Evolutionary conservation across 2,329 filamentous ascomycete genomes (phyloP).

Genomic region (Capronia coronata): DNA sequence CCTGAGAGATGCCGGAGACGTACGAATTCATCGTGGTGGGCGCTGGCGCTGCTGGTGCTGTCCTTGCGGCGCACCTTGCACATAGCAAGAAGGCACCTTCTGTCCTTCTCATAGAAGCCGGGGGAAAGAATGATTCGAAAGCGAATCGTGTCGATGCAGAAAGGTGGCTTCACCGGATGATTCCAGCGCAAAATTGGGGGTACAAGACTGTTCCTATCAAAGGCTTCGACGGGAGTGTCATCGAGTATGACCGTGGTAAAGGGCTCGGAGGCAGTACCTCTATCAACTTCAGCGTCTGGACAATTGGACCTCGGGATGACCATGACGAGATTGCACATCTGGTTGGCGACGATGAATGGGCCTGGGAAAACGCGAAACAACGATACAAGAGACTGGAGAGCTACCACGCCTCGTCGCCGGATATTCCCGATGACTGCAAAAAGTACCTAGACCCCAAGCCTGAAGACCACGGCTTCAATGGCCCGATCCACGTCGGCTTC

Average conservation of each 20-base stretch:
- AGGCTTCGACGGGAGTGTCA: slow-evolving; percentile 39
- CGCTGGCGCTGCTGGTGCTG: slow-evolving; percentile 57
- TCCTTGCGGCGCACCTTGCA: slow-evolving; percentile 50
- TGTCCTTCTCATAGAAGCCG: slow-evolving; percentile 58
- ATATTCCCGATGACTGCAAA: slow-evolving; percentile 34
- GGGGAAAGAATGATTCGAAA: slow-evolving; percentile 45
- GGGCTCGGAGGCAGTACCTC: slow-evolving; percentile 49
- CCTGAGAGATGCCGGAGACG: slow-evolving; percentile 4
- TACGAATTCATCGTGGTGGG: slow-evolving; percentile 22
- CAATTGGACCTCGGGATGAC: slow-evolving; percentile 52
- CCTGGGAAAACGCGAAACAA: slow-evolving; percentile 49
- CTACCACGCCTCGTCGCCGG: slow-evolving; percentile 39
- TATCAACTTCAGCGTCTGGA: slow-evolving; percentile 53
- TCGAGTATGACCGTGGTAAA: slow-evolving; percentile 48
- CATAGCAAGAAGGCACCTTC: slow-evolving; percentile 42
- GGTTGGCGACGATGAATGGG: slow-evolving; percentile 51
- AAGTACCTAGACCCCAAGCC: slow-evolving; percentile 45
- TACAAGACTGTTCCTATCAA: slow-evolving; percentile 40
- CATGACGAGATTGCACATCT: slow-evolving; percentile 50
- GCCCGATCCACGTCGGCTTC: slow-evolving; percentile 46
- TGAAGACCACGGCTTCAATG: slow-evolving; percentile 45
- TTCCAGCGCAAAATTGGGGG: slow-evolving; percentile 48
- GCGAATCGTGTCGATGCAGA: slow-evolving; percentile 48
- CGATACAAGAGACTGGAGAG: slow-evolving; percentile 51
- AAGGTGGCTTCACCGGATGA: slow-evolving; percentile 48